phyloP scores from a whole-genome alignment of 352 stramenopile genomes.

The Aphanomyces cochlioides region DNA sequence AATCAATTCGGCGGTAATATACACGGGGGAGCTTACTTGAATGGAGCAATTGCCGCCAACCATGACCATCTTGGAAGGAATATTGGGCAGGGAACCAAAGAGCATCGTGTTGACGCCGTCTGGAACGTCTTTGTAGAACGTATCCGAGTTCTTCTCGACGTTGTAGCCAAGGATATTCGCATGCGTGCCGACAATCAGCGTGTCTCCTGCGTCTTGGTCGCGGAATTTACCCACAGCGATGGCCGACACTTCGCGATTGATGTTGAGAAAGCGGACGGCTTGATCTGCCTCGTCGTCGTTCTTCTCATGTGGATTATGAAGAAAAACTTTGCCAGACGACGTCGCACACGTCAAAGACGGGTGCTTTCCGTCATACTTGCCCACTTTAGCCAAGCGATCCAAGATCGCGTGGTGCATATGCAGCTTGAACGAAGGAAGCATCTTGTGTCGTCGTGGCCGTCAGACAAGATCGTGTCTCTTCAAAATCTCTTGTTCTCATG shows the following conservation, averaged over 20 bases:
- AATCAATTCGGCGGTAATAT: neutral
- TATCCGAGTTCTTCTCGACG: slow-evolving; percentile 91
- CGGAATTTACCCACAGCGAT: slow-evolving; percentile 71
- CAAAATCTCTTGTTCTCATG: no score
- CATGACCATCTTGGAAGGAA: slow-evolving; percentile 71
- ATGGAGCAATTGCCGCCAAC: slow-evolving; percentile 91
- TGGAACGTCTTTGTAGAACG: slow-evolving; percentile 89
- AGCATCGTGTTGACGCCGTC: slow-evolving; percentile 83
- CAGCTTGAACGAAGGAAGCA: slow-evolving; percentile 78
- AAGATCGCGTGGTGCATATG: slow-evolving; percentile 78
- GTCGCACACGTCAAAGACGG: slow-evolving; percentile 77
- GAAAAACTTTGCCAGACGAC: slow-evolving; percentile 86
- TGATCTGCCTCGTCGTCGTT: slow-evolving; percentile 51
- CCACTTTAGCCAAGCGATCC: slow-evolving; percentile 63
- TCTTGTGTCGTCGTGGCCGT: slow-evolving; percentile 32
- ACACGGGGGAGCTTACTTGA: slow-evolving; percentile 33
- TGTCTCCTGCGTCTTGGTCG: slow-evolving; percentile 55
- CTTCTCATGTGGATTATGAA: slow-evolving; percentile 85
- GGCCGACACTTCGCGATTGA: slow-evolving; percentile 86
- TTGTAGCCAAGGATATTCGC: slow-evolving; percentile 90
- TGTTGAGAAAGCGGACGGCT: slow-evolving; percentile 86
- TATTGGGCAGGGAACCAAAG: slow-evolving; percentile 52
- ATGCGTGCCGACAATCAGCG: slow-evolving; percentile 85
- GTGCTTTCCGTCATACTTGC: slow-evolving; percentile 78
- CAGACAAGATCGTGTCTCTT: no score